These are phyloP conservation scores for Purpureocillium takamizusanense DNA, from an alignment of 2,329 filamentous ascomycete species.

Conservation along the genomic window DNA sequence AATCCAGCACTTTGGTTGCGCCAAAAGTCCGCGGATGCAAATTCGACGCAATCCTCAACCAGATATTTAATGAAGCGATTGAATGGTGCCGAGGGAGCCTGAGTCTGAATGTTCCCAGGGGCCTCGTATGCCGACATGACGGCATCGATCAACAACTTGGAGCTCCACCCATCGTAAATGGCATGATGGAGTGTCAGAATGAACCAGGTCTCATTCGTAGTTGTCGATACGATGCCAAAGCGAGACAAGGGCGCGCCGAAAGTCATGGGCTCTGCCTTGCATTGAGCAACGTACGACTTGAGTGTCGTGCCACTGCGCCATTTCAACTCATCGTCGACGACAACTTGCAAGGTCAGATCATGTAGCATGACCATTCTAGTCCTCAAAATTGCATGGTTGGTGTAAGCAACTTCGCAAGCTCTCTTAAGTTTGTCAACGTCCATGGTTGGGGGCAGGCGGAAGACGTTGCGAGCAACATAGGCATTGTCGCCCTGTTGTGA, in stretches of 20 bases:
- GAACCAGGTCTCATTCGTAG: not conserved
- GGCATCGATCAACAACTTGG: not conserved
- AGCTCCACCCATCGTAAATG: constrained; percentile 5
- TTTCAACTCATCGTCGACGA: not conserved
- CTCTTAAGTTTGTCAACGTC: not conserved
- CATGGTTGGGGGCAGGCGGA: not conserved
- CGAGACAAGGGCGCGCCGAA: not conserved
- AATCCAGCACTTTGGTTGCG: not conserved
- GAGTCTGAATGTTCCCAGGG: not conserved
- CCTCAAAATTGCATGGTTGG: not conserved
- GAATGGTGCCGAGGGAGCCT: not conserved
- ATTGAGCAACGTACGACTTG: not conserved
- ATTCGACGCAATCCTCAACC: not conserved
- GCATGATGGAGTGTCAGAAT: constrained; percentile 3
- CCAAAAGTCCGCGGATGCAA: not conserved
- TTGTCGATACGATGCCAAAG: not conserved
- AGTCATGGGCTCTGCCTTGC: not conserved
- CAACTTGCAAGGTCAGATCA: not conserved
- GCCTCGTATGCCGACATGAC: not conserved
- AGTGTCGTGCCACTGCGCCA: not conserved
- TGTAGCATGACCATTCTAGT: constrained; percentile 1
- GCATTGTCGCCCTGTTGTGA: not conserved
- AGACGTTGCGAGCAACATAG: constrained; percentile 1
- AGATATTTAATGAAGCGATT: constrained; percentile 1
- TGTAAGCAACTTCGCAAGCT: constrained; percentile 1